Conservation (phyloP, 768 basidiomycete species). For the Tulasnella sp. region DNA sequence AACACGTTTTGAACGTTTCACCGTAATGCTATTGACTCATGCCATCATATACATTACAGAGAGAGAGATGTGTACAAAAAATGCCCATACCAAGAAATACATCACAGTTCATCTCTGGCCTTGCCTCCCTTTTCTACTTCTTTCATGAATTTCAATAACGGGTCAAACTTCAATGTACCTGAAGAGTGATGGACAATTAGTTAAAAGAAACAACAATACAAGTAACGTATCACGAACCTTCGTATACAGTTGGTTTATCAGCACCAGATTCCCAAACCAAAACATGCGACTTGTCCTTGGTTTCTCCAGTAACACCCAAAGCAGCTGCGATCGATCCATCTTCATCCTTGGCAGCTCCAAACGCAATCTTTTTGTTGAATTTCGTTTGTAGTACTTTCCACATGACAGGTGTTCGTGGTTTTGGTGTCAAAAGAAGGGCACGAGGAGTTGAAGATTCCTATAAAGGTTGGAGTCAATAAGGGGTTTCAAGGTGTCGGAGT, state of each 20-base stretch:
- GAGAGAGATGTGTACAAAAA: too few relatives aligned
- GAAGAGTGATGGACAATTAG: neutral
- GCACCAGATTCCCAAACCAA: constrained; percentile 56
- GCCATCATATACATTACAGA: too few relatives aligned
- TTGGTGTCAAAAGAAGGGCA: constrained; percentile 55
- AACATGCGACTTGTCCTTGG: constrained; percentile 57
- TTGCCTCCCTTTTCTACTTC: constrained; percentile 47
- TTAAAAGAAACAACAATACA: constrained; percentile 4
- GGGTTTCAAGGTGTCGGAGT: neutral
- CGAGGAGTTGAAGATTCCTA: constrained; percentile 37
- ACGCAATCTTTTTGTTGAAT: constrained; percentile 47
- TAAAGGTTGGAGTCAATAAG: neutral
- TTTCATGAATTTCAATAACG: constrained; percentile 60
- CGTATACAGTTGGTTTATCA: constrained; percentile 43
- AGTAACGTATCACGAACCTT: constrained; percentile 36
- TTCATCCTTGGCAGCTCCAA: constrained; percentile 16
- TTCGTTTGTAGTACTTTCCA: constrained; percentile 72
- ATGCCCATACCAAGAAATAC: too few relatives aligned
- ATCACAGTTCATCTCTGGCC: neutral
- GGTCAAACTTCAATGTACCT: constrained; percentile 64
- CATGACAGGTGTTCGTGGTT: constrained; percentile 60
- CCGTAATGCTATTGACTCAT: too few relatives aligned
- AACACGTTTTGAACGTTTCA: too few relatives aligned
- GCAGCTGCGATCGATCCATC: constrained; percentile 36
- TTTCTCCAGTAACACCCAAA: constrained; percentile 27